A percentile compares a stretch with the other conserved stretches of the same genome.
These are phyloP conservation scores for Nigrospora oryzae DNA, from an alignment of 2,329 filamentous ascomycete genomes.

Conservation along the genomic window DNA sequence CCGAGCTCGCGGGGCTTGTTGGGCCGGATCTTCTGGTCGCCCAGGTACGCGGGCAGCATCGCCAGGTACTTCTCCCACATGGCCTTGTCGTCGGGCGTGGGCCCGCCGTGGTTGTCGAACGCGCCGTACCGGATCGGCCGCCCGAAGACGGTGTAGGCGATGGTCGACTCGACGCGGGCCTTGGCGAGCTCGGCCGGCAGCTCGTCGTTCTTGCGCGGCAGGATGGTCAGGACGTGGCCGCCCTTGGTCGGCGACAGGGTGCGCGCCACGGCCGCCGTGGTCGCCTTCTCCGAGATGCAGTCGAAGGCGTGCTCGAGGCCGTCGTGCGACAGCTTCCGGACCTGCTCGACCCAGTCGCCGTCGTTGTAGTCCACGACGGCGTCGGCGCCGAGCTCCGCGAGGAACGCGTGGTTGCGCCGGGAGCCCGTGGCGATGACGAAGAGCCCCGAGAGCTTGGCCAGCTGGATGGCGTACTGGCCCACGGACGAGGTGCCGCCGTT, in stretches of 20 bases:
- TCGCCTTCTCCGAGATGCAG: slow-evolving; percentile 17
- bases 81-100: slow-evolving; percentile 19
- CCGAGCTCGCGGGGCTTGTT: slow-evolving; percentile 18
- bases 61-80: slow-evolving; percentile 22
- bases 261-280: slow-evolving; percentile 10
- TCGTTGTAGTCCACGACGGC: slow-evolving; percentile 28
- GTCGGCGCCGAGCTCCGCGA: slow-evolving; percentile 15
- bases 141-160: slow-evolving; percentile 22
- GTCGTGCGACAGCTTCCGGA: slow-evolving; percentile 57
- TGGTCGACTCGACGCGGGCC: slow-evolving; percentile 20
- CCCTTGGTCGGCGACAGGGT: slow-evolving; percentile 21
- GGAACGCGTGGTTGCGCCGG: slow-evolving; percentile 13
- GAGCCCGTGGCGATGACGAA: slow-evolving; percentile 18
- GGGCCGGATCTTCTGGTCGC: slow-evolving; percentile 19
- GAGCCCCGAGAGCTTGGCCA: slow-evolving; percentile 15
- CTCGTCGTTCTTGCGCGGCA: slow-evolving; percentile 11
- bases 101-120: slow-evolving; percentile 17
- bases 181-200: slow-evolving; percentile 13
- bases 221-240: slow-evolving; percentile 14
- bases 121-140: slow-evolving; percentile 10
- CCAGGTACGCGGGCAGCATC: slow-evolving; percentile 16
- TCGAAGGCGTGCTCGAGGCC: slow-evolving; percentile 25
- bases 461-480: slow-evolving; percentile 18
- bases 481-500: slow-evolving; percentile 17
- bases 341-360: slow-evolving; percentile 38